These are phyloP conservation scores for Candolleomyces eurysporus DNA, from an alignment of 768 basidiomycete genomes.

Conservation along the genomic window DNA sequence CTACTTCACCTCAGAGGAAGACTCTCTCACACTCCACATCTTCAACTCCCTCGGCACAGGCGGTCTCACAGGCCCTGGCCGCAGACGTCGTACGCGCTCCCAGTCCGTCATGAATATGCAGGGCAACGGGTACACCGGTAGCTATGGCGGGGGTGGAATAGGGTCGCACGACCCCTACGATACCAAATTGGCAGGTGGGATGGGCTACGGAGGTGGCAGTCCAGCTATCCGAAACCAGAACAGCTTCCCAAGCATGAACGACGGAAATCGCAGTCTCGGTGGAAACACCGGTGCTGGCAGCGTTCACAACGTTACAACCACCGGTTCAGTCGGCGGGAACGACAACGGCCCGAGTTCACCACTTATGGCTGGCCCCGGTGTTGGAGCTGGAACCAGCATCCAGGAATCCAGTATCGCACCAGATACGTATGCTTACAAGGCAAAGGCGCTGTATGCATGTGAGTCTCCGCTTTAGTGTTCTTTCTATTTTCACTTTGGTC, in stretches of 20 bases:
- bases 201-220: slow-evolving; percentile 44
- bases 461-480: slow-evolving; percentile 25
- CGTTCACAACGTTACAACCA: slow-evolving; percentile 47
- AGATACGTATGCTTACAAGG: slow-evolving; percentile 65
- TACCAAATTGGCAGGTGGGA: slow-evolving; percentile 52
- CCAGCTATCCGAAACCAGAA: slow-evolving; percentile 51
- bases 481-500: slow-evolving; percentile 8
- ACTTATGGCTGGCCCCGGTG: slow-evolving; percentile 63
- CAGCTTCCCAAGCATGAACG: slow-evolving; percentile 49
- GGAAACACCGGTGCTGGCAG: slow-evolving; percentile 47
- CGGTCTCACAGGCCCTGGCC: slow-evolving; percentile 77
- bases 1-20: slow-evolving; percentile 96
- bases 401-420: slow-evolving; percentile 23
- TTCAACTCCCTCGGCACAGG: slow-evolving; percentile 89
- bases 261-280: slow-evolving; percentile 36
- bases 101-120: slow-evolving; percentile 59
- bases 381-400: slow-evolving; percentile 40
- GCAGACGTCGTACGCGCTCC: slow-evolving; percentile 72
- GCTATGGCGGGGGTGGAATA: slow-evolving; percentile 68
- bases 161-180: slow-evolving; percentile 70
- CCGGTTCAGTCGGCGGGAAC: slow-evolving; percentile 41
- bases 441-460: slow-evolving; percentile 92
- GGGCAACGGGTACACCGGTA: slow-evolving; percentile 59
- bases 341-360: slow-evolving; percentile 63
- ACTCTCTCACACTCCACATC: slow-evolving; percentile 78